phyloP scores from a whole-genome alignment of 1,284 basidiomycete genomes.

The Ustilago lituana region DNA sequence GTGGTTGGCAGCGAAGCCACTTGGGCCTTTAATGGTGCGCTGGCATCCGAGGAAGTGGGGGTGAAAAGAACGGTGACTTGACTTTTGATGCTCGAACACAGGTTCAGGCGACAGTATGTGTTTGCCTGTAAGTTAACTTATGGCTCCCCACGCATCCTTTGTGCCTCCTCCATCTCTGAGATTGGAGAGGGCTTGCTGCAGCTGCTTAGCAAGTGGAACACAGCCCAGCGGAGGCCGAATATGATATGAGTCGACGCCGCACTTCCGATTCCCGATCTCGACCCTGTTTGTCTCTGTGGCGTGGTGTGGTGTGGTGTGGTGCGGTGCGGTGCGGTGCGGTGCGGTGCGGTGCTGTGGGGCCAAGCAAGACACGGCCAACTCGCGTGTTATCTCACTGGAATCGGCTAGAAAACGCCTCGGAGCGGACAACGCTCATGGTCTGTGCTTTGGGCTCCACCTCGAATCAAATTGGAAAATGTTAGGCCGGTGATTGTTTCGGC shows the following conservation, averaged over 20 bases:
- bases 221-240: constrained; percentile 7
- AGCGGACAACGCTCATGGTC: no score
- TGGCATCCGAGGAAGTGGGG: no score
- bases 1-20: no score
- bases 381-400: constrained; percentile 11
- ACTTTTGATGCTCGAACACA: no score
- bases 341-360: no score
- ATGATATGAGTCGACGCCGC: constrained; percentile 11
- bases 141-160: not conserved
- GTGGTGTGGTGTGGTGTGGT: not conserved
- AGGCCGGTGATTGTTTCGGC: not conserved
- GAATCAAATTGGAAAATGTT: constrained; percentile 1
- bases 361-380: no score
- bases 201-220: not conserved
- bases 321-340: not conserved
- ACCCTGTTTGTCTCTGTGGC: not conserved
- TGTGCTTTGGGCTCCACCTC: not conserved
- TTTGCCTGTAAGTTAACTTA: no score
- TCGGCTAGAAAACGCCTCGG: no score
- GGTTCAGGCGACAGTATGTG: no score
- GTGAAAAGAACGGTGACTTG: no score
- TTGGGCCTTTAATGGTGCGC: no score
- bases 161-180: not conserved
- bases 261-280: constrained; percentile 26
- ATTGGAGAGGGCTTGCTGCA: no score